A percentile compares a stretch with the other conserved stretches of the same genome.
phyloP scores from a whole-genome alignment of 495 filamentous ascomycete genomes.

The Podospora pseudocomata region DNA sequence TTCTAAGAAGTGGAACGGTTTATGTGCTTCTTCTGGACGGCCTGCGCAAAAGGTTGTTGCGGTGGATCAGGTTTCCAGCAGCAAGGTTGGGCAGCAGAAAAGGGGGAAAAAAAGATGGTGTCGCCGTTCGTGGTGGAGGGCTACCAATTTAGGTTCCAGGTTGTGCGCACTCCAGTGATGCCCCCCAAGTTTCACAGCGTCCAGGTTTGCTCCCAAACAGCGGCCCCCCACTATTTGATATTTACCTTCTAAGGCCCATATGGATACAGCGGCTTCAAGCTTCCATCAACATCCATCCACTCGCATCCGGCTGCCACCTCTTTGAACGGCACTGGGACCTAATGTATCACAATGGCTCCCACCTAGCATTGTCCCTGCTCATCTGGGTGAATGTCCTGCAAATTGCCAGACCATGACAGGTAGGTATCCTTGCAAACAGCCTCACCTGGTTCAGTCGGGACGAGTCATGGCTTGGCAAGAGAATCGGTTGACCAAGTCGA shows the following conservation, averaged over 20 bases:
- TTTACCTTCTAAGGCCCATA: neutral
- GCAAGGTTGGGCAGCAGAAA: constrained; percentile 5
- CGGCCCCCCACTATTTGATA: neutral
- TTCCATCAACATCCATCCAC: neutral
- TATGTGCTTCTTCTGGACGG: neutral
- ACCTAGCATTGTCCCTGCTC: neutral
- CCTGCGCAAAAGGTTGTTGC: neutral
- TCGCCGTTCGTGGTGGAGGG: neutral
- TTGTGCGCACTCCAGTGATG: neutral
- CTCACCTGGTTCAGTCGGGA: neutral
- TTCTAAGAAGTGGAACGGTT: neutral
- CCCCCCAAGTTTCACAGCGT: neutral
- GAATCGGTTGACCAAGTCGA: neutral
- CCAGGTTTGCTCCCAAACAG: neutral
- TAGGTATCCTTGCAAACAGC: neutral
- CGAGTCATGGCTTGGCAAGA: neutral
- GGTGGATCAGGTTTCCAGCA: constrained; percentile 4
- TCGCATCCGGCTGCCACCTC: neutral
- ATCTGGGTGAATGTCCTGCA: neutral
- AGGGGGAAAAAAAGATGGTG: neutral
- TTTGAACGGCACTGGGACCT: neutral
- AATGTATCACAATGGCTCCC: neutral
- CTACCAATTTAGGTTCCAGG: constrained; percentile 2
- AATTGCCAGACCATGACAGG: neutral
- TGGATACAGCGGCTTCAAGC: neutral